Percentiles rank a stretch among this genome's conserved stretches.
phyloP scores from a whole-genome alignment of 2,329 filamentous ascomycete species.

The Leptodontidium sp. region DNA sequence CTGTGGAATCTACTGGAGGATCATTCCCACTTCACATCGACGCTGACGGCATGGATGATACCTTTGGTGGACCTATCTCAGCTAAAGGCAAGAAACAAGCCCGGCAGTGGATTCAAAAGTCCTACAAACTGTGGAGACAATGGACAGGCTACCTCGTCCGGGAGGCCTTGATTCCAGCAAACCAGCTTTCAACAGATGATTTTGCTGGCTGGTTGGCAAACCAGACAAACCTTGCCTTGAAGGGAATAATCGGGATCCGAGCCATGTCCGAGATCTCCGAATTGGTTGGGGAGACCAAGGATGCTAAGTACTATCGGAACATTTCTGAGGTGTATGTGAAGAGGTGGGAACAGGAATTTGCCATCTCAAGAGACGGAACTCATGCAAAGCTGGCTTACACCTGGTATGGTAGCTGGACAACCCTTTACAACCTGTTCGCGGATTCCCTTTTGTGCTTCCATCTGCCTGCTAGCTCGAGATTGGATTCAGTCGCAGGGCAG shows the following conservation, averaged over 20 bases:
- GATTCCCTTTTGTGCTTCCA: slow-evolving; percentile 84
- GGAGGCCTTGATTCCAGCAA: slow-evolving; percentile 68
- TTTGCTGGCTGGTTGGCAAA: slow-evolving; percentile 74
- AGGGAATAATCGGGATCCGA: slow-evolving; percentile 80
- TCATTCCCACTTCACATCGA: slow-evolving; percentile 50
- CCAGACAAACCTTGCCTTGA: slow-evolving; percentile 76
- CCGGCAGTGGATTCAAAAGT: slow-evolving; percentile 67
- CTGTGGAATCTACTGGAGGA: slow-evolving; percentile 39
- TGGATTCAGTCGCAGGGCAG: slow-evolving; percentile 34
- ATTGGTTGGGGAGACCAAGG: slow-evolving; percentile 61
- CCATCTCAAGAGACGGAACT: slow-evolving; percentile 69
- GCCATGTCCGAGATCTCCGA: slow-evolving; percentile 75
- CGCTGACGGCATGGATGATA: slow-evolving; percentile 65
- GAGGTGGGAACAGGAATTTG: slow-evolving; percentile 69
- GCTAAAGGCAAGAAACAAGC: slow-evolving; percentile 63
- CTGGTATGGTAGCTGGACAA: slow-evolving; percentile 80
- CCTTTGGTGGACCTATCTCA: slow-evolving; percentile 61
- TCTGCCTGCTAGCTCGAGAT: slow-evolving; percentile 47
- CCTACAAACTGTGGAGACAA: slow-evolving; percentile 71
- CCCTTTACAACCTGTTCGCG: slow-evolving; percentile 74
- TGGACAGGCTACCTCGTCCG: slow-evolving; percentile 75
- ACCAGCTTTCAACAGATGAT: slow-evolving; percentile 75
- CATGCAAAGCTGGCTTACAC: slow-evolving; percentile 77
- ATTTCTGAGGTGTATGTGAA: slow-evolving; percentile 69
- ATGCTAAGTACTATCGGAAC: slow-evolving; percentile 66